These are phyloP conservation scores for Cyclotella choctawhatcheeana DNA, from an alignment of 108 stramenopile genomes.

Conservation along the genomic window DNA sequence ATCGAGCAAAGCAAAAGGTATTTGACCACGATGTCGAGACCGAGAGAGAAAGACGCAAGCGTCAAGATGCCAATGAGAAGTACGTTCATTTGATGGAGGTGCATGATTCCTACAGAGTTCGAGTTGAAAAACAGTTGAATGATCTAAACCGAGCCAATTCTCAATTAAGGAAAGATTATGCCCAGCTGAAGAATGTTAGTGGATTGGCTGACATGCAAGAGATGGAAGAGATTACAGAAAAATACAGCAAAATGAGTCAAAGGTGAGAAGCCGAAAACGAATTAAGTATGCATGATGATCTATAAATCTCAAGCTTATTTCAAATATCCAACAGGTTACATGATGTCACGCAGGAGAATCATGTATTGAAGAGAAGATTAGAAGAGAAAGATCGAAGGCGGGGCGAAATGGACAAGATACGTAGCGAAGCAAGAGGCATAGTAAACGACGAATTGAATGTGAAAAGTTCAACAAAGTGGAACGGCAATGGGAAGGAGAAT, in stretches of 20 bases:
- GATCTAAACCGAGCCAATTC: slow-evolving; percentile 2
- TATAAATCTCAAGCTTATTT: too few species aligned
- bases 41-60: slow-evolving; percentile 7
- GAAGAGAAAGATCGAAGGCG: neutral
- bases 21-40: slow-evolving; percentile 24
- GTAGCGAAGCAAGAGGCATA: neutral
- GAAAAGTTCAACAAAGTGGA: neutral
- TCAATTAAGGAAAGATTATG: slow-evolving; percentile 5
- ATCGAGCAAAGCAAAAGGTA: neutral
- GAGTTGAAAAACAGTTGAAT: slow-evolving; percentile 4
- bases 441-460: neutral
- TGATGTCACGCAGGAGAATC: slow-evolving; percentile 19
- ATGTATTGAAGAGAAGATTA: neutral
- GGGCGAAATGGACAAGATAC: neutral
- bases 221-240: slow-evolving; percentile 41
- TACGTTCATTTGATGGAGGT: slow-evolving; percentile 6
- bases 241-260: slow-evolving; percentile 40
- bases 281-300: too few species aligned
- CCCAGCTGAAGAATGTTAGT: slow-evolving; percentile 5
- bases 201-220: slow-evolving; percentile 30
- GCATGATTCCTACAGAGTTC: slow-evolving; percentile 3
- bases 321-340: too few species aligned
- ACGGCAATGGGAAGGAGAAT: too few species aligned
- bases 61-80: slow-evolving; percentile 1
- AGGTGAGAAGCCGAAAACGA: too few species aligned